These are phyloP conservation scores for Gossypium mustelinum DNA, from an alignment of 345 rosid species.

Conservation along the genomic window DNA sequence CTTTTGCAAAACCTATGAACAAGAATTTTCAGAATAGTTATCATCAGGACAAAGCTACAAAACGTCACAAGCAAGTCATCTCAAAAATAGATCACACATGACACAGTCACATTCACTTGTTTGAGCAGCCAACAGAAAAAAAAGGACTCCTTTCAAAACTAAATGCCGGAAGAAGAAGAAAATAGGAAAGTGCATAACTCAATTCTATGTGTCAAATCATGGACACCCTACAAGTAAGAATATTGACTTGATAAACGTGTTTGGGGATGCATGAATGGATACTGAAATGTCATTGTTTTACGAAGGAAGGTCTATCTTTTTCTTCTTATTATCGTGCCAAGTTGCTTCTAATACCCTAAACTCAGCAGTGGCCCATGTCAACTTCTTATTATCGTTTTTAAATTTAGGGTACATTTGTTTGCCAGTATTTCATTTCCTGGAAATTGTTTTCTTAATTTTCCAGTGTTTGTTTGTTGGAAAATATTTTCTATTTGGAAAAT, in stretches of 20 bases:
- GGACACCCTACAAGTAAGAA: neutral
- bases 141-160: neutral
- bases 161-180: too few species aligned
- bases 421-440: too few species aligned
- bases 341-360: neutral
- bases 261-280: neutral
- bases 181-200: neutral
- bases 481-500: too few species aligned
- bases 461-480: too few species aligned
- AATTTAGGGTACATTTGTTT: neutral
- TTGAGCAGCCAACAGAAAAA: constrained; percentile 2
- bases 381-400: neutral
- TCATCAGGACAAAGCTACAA: neutral
- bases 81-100: neutral
- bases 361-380: neutral
- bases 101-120: neutral
- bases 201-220: neutral
- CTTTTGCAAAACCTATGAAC: constrained; percentile 72
- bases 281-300: neutral
- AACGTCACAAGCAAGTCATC: constrained; percentile 14
- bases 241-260: neutral
- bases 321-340: neutral
- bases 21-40: constrained; percentile 7
- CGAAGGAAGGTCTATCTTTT: neutral
- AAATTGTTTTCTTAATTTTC: too few species aligned